Evolutionary conservation across 2,329 filamentous ascomycete species (phyloP), one percentile per base, ranked within the genome.

Genomic region (Cladosporium halotolerans): DNA sequence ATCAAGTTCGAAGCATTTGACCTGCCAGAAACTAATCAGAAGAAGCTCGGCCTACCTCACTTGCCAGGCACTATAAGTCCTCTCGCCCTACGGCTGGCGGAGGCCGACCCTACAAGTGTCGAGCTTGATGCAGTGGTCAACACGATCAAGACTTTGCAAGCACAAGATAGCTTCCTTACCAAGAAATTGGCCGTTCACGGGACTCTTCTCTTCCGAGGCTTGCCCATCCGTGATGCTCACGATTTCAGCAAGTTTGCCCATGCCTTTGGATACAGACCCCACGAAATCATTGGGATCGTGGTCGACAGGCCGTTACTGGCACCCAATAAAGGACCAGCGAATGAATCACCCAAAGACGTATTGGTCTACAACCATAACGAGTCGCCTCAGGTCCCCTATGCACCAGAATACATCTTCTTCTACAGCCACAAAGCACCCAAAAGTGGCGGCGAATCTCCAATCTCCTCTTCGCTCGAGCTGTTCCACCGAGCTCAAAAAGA

Each of bases 361-460:
- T 64, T 72, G 7, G 76, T 78, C 39, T 77, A 76, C 60, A 77
- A 70, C 57, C 76, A 78, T 62, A 79, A 78, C 55, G 76, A 79
- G 57, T 77, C 73, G 0, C 73, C 73, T 0, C 75, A 77, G 56
- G 75, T 77, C 0, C 76, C 76, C 1, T 76, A 78, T 54, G 73
- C 75, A 0, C 76, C 76, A 0, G 76, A 74, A 55, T 78, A 78
- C 54, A 73, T 78, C 45, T 76, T 78, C 60, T 77, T 78, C 65
- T 77, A 77, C 44, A 62, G 66, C 1, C 70, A 77, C 53, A 64
- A 61, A 5, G 72, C 66, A 0, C 70, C 73, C 0, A 43, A 36
- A 1, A 63, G 59, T 16, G 68, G 70, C 1, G 69, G 70, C 5
- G 74, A 77, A 57, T 73, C 72, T 0, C 74, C 75, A 1, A 73